Evolutionary conservation across 192 early-diverging fungal species (phyloP).

Genomic region (Lunasporangiospora selenospora): DNA sequence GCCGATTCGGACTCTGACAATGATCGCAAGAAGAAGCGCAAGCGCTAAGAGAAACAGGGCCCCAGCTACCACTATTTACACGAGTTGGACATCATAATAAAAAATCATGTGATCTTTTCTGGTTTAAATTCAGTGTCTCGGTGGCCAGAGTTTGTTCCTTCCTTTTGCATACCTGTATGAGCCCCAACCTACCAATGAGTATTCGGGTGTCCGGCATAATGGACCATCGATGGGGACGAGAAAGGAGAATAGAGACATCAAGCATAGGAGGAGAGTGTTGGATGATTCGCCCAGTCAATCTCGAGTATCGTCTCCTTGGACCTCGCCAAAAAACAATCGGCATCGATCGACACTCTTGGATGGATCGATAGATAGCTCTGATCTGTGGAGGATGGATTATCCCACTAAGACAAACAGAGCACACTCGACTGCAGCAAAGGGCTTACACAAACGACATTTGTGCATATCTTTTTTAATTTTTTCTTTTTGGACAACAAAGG

Average conservation of each 20-base stretch:
- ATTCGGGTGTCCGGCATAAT: too few species aligned
- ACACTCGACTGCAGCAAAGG: neutral
- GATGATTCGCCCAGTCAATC: too few species aligned
- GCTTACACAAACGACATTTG: too few species aligned
- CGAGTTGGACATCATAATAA: neutral
- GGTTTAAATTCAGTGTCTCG: neutral
- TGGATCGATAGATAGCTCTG: conserved; percentile 3
- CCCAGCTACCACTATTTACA: neutral
- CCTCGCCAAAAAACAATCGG: too few species aligned
- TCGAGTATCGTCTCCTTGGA: too few species aligned
- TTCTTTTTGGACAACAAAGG: too few species aligned
- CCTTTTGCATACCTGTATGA: conserved; percentile 34
- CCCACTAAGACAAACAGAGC: neutral
- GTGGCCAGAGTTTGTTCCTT: neutral
- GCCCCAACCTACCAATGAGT: too few species aligned
- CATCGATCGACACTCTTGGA: neutral
- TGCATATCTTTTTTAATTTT: too few species aligned
- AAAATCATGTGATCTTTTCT: neutral
- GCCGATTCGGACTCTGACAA: conserved; percentile 44
- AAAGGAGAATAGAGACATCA: too few species aligned
- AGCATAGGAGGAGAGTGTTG: too few species aligned
- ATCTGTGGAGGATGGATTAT: neutral
- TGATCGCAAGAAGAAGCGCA: conserved; percentile 47
- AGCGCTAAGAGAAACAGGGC: conserved; percentile 14
- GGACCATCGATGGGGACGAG: too few species aligned